A percentile compares a stretch with the other conserved stretches of the same genome.
These are phyloP conservation scores for Zygotorulaspora mrakii DNA, from an alignment of 1,139 yeast species.

Conservation along the genomic window DNA sequence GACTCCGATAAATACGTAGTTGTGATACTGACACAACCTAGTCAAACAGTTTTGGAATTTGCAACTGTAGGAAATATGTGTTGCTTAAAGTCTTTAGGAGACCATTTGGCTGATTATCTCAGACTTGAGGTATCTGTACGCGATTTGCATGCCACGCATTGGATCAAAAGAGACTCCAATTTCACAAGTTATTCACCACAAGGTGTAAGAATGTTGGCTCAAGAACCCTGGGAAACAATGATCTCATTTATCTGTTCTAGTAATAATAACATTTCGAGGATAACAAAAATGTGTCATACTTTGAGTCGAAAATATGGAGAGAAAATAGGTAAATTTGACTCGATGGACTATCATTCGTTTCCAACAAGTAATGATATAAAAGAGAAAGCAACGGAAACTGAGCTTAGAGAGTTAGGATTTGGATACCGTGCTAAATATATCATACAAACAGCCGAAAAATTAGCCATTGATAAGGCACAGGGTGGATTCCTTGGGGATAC, in stretches of 20 bases:
- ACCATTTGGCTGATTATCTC: constrained; percentile 63
- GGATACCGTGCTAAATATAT: constrained; percentile 94
- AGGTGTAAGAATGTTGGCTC: constrained; percentile 81
- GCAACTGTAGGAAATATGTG: constrained; percentile 17
- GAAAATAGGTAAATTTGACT: constrained; percentile 53
- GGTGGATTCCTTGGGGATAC: constrained; percentile 30
- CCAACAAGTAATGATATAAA: constrained; percentile 60
- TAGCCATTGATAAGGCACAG: constrained; percentile 36
- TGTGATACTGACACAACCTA: constrained; percentile 39
- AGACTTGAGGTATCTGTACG: constrained; percentile 54
- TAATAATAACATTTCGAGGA: constrained; percentile 91
- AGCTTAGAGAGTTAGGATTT: constrained; percentile 53
- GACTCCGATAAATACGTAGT: constrained; percentile 24
- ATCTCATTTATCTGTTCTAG: constrained; percentile 90
- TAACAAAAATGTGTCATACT: constrained; percentile 87
- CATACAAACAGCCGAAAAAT: constrained; percentile 63
- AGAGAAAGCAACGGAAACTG: constrained; percentile 40
- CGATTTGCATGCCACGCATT: constrained; percentile 49
- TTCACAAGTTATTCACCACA: constrained; percentile 39
- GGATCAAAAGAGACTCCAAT: constrained; percentile 57
- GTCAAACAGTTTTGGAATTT: constrained; percentile 23
- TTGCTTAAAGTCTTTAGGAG: constrained; percentile 17
- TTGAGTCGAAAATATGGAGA: constrained; percentile 72
- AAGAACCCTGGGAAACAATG: constrained; percentile 96
- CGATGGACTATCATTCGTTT: constrained; percentile 62